A percentile compares a stretch with the other conserved stretches of the same genome.
These are phyloP conservation scores for Rhynchospora tenuis DNA, from an alignment of 176 grass and related monocot genomes.

Conservation along the genomic window DNA sequence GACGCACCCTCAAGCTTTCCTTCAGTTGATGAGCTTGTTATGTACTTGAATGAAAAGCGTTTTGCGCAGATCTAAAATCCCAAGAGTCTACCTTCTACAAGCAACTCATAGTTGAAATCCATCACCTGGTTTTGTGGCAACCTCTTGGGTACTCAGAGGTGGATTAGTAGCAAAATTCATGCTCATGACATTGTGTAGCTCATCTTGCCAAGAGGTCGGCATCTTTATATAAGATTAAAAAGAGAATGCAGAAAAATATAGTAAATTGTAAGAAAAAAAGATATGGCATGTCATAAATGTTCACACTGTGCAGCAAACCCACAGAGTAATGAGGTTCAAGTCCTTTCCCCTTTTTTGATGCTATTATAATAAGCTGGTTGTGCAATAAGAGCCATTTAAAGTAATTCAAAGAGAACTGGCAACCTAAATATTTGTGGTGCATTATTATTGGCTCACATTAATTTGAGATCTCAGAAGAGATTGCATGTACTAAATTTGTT, in stretches of 20 bases:
- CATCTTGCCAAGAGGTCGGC: constrained; percentile 21
- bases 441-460: constrained; percentile 17
- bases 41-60: constrained; percentile 21
- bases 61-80: background rate
- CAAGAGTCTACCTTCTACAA: background rate
- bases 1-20: background rate
- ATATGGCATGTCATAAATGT: background rate
- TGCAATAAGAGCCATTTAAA: background rate
- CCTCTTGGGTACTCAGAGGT: constrained; percentile 10
- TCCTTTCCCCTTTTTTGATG: background rate
- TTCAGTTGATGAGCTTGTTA: constrained; percentile 23
- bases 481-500: background rate
- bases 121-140: constrained; percentile 14
- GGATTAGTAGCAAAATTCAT: constrained; percentile 24
- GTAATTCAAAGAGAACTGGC: constrained; percentile 1
- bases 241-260: background rate
- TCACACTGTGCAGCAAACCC: background rate
- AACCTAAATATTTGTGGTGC: constrained; percentile 16
- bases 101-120: constrained; percentile 12
- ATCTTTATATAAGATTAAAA: constrained; percentile 8
- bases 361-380: constrained; percentile 16
- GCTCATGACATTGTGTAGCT: constrained; percentile 26
- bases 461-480: constrained; percentile 10
- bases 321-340: background rate
- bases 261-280: constrained; percentile 14